Base-by-base conservation (phyloP, 2,329 filamentous ascomycete genomes). In the Pseudogymnoascus sp. region DNA sequence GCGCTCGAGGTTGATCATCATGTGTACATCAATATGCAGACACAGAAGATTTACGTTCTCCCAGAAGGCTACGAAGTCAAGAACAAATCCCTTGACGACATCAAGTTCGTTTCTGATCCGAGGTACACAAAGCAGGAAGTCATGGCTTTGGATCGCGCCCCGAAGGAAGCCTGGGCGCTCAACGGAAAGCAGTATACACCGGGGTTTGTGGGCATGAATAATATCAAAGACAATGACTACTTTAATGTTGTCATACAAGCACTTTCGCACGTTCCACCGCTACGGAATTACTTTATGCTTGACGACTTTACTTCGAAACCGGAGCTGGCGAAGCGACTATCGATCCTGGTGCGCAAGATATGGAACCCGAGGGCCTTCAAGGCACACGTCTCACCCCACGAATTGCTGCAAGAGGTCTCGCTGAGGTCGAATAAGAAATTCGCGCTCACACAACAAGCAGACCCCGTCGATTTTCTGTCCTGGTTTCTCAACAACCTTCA, bases 161-260 rank as follows among this genome's bases (percentile, higher is more conserved):
- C 79, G 60, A 80, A 81, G 70, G 80, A 78, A 15, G 84, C 85
- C 47, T 92, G 87, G 82, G 93, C 96, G 69, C 81, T 97, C 41
- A 80, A 81, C 58, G 91, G 91, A 65, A 90, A 88, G 74, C 85
- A 89, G 72, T 99, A 99, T 76, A 87, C 87, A 66, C 94, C 94
- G 17, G 93, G 94, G 5, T 99, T 92, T 72, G 91, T 99, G 64
- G 94, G 94, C 67, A 95, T 99, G 90, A 99, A 99, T 81, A 99
- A 99, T 76, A 97, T 99, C 81, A 99, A 99, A 75, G 91, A 94
- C 63, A 99, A 99, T 76, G 94, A 99, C 78, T 99, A 99, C 77
- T 83, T 97, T 71, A 99, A 99, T 72, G 93, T 96, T 26, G 84
- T 97, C 2, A 88, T 96, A 58, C 94, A 99, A 74, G 88, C 92